Evolutionary conservation across 2,329 filamentous ascomycete genomes (phyloP).

Genomic region (Zymoseptoria crescenta): DNA sequence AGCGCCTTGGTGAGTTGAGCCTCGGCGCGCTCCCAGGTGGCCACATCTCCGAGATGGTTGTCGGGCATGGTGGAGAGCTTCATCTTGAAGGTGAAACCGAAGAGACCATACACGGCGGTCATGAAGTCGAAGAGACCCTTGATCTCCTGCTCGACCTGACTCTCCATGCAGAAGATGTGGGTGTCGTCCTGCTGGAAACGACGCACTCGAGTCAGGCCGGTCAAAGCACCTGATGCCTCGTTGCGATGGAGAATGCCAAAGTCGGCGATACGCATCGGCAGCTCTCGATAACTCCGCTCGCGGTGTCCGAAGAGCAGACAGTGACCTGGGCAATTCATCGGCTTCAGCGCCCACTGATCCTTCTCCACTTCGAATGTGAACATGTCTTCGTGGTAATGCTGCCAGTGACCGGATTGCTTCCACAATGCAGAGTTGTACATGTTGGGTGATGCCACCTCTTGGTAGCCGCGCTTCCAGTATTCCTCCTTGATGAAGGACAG

Average conservation of each 20-base stretch:
- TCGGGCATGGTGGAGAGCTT: conserved; percentile 88
- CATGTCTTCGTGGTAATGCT: conserved; percentile 93
- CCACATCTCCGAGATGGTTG: conserved; percentile 77
- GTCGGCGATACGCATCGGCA: conserved; percentile 88
- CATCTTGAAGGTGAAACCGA: conserved; percentile 86
- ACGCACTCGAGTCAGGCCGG: conserved; percentile 82
- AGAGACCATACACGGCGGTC: conserved; percentile 66
- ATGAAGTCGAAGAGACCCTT: conserved; percentile 83
- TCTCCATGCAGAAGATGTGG: conserved; percentile 87
- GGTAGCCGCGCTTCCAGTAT: conserved; percentile 88
- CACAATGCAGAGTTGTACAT: conserved; percentile 92
- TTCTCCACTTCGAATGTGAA: conserved; percentile 80
- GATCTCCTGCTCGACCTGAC: conserved; percentile 70
- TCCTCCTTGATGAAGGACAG: conserved; percentile 73
- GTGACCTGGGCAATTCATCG: conserved; percentile 97
- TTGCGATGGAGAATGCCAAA: conserved; percentile 95
- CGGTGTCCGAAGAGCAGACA: conserved; percentile 79
- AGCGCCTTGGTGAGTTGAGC: conserved; percentile 70
- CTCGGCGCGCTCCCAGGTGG: conserved; percentile 87
- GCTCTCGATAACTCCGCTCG: conserved; percentile 77
- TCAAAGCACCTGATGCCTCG: conserved; percentile 85
- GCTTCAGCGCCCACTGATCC: conserved; percentile 77
- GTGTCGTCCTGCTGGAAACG: conserved; percentile 95
- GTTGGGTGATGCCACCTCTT: conserved; percentile 91
- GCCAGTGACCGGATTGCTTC: conserved; percentile 94